Evolutionary conservation across 2,329 filamentous ascomycete genomes (phyloP), one percentile per base, ranked within the genome.

Genomic region (Lizonia empirigonia): DNA sequence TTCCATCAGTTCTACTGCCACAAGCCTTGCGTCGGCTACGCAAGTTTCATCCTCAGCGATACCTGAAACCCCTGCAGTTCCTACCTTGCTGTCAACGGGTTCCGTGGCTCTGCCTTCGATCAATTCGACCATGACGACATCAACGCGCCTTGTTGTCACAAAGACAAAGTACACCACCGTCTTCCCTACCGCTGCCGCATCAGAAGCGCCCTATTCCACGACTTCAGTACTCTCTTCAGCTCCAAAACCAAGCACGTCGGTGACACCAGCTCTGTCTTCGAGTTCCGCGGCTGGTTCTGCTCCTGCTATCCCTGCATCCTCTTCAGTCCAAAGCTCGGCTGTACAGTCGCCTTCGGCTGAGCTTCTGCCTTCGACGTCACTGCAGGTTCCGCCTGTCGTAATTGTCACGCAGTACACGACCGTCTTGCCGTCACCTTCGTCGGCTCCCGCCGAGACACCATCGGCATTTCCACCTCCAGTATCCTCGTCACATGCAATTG

Each of bases 331-430:
- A 8, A 36, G 53, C n/a, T 47, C 54, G 13, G 23, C 29, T 9
- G 23, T 36, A 16, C n/a, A 10, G 22, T 33, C 53, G 18, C 19
- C 40, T n/a, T 35, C 45, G 10, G 40, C 45, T 7, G 37, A 52
- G 12, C 26, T 40, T 0, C 40, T 59, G 1, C 52, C 55, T 13
- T 52, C 63, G 4, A 56, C 62, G 7, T 50, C 59, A 26, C 37
- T 63, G 10, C 52, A 47, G 6, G 41, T 62, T 1, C 67, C 67
- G 15, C 64, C 66, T n/a, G 62, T 70, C 12, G 57, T 69, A 4
- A 65, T 67, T 4, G 47, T 70, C 22, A 71, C 69, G 3, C 55
- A 64, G 16, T 71, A 64, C 51, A 71, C 69, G 3, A 71, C 68
- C 27, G 26, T 55, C 24, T 19, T 30, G 16, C 50, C 50, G 9